phyloP scores from a whole-genome alignment of 306 rosid genomes.

The Senna tora region DNA sequence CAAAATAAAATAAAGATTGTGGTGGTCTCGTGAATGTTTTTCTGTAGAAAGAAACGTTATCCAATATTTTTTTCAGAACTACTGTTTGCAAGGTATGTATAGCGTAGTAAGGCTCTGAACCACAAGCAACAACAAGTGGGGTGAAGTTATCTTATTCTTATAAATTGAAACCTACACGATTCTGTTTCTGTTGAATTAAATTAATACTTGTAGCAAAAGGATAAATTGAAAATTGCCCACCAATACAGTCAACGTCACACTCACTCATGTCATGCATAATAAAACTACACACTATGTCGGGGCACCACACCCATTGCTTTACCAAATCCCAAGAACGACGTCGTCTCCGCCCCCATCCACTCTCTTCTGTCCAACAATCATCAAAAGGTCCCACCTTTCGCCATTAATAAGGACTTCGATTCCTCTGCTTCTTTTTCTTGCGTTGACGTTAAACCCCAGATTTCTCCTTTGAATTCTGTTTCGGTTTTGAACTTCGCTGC shows the following conservation, averaged over 20 bases:
- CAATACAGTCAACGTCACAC: too few species aligned
- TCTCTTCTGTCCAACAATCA: too few species aligned
- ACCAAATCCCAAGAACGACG: too few species aligned
- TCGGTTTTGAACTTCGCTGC: conserved; percentile 54
- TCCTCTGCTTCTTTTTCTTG: background rate
- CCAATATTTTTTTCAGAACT: conserved; percentile 35
- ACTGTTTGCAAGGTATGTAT: too few species aligned
- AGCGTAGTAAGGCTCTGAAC: background rate
- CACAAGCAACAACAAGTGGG: background rate
- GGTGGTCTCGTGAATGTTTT: conserved; percentile 65
- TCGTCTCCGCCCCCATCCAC: too few species aligned
- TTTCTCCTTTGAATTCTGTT: conserved; percentile 37
- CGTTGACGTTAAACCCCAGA: conserved; percentile 7
- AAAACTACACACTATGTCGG: too few species aligned
- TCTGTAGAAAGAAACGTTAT: conserved; percentile 38
- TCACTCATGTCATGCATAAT: too few species aligned
- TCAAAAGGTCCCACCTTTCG: conserved; percentile 63
- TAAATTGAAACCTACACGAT: background rate
- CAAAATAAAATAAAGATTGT: conserved; percentile 32
- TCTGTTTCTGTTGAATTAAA: too few species aligned
- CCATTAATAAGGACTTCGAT: conserved; percentile 44
- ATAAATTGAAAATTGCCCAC: conserved; percentile 7
- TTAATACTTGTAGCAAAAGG: background rate
- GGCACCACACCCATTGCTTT: too few species aligned
- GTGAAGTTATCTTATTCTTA: background rate